Base-by-base conservation (phyloP, 257 asterid genomes). In the Solanum pennellii region DNA sequence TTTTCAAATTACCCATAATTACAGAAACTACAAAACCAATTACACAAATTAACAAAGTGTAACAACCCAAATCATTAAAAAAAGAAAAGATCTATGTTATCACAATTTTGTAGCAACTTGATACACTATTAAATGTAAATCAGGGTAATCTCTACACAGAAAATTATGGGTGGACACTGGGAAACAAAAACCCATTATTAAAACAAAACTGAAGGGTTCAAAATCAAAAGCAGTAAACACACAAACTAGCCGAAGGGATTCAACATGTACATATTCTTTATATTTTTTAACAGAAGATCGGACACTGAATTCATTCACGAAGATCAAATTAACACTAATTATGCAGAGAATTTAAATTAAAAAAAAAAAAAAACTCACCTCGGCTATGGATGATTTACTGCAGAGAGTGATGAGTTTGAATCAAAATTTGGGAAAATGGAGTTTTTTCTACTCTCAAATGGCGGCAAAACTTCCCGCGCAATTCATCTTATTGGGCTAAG, bases 381-480 rank as follows among this genome's bases (percentile, higher is more conserved):
- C 27, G 11, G 16, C 0, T 16, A 77, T 77, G 33, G 83, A 77
- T 44, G 21, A 77, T 77, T 2, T n/a, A 25, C n/a, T 79, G 23
- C 12, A 7, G 83, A 76, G 59, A 3, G 83, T 2, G 18, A 73
- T 73, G 49, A 3, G 21, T 23, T 5, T 76, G 83, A 41, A 76
- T 3, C n/a, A 42, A 10, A 76, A 41, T 6, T 16, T 45, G 16
- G 42, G 66, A 7, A 79, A 79, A 5, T 77, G 29, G 84, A 27
- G 42, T 1, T 41, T 42, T 44, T 25, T 15, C 9, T 79, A 27
- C 25, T 16, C 10, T 25, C 42, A 75, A 71, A 35, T 85, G 90
- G 92, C 92, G 92, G 89, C 18, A 84, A 90, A 82, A 39, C 12
- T 86, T 89, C 92, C 92, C 92, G 91, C 92, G 37, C 66, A 1